Base-by-base conservation (phyloP, 805 yeast species). In the Ogataea neopini region DNA sequence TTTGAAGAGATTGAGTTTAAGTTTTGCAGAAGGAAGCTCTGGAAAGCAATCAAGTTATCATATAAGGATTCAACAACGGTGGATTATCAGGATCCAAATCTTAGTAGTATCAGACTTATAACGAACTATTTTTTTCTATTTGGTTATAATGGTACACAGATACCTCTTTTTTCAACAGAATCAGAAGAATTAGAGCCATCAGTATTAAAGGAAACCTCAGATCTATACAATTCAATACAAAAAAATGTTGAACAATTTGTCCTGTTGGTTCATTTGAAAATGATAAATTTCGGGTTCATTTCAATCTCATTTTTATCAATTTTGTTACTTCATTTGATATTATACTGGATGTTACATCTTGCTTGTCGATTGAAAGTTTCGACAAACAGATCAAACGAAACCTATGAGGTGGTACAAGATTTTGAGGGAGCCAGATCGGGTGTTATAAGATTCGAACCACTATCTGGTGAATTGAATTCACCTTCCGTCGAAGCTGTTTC, bases 61-160 rank as follows among this genome's bases (percentile, higher is more conserved):
- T 19, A 39, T 4, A 25, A 17, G 15, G 18, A 30, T 6, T n/a
- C 14, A 8, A 15, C 19, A 17, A 17, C 14, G 6, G 11, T 2
- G 5, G 28, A 28, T 17, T 36, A 28, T 34, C 34, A n/a, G n/a
- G 46, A 44, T 9, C 33, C 26, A 11, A 49, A 49, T 19, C n/a
- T 36, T 23, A 40, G 45, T 33, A 49, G 48, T 25, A 38, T 57
- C 8, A 50, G 60, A n/a, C 33, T 57, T 18, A 41, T 57, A 5
- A 20, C 62, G 2, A 59, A 57, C 35, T 59, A 57, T 41, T 32
- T 59, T 26, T 59, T 52, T 34, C 42, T 59, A 3, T 51, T 59
- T 44, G 59, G 60, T 19, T 51, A 33, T 41, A 48, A 56, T 19
- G 62, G 62, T 2, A 45, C 54, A 6, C 50, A 55, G 32, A 43